Base-by-base conservation (phyloP, 129 eudicot genomes). In the Lactuca sativa region DNA sequence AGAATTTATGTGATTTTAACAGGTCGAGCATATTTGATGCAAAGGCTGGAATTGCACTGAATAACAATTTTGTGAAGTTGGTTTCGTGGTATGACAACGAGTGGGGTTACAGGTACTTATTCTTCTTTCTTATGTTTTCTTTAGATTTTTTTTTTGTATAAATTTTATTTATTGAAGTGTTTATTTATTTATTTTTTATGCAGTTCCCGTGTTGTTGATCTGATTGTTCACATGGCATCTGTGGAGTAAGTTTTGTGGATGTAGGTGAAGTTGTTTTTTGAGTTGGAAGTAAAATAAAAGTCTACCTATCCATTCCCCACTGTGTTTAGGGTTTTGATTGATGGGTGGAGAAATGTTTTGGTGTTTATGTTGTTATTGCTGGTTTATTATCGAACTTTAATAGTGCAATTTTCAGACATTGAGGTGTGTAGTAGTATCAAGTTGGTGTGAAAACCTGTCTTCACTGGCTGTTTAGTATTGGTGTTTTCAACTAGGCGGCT, bases 11-110 rank as follows among this genome's bases (percentile, higher is more conserved):
- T 21, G 56, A 66, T 66, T 37, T 43, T 30, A 0, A 43, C 82
- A 88, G 95, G 86, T 88, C 95, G 44, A 88, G 95, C 82, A 88
- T 88, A 33, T 88, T 88, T 52, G 95, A 88, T 82, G 95, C 95
- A 4, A 84, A 88, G 86, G 95, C 95, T 10, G 95, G 95, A 69
- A 88, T 88, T 43, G 95, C 95, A 36, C 71, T 88, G 70, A 88
- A 61, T 40, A 64, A 82, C 5, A 82, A 82, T 18, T 88, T 84
- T 80, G 95, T 84, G 48, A 88, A 88, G 86, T 74, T 88, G 9
- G 88, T 88, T 67, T 55, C 90, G 67, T 88, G 95, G 90, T 88
- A 88, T n/a, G 95, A 88, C 72, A 88, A 88, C n/a, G 95, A 88
- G 74, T 88, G 95, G 95, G 95, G 95, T 49, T 88, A 85, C 90